Evolutionary conservation across 257 asterid species (phyloP), one percentile per base, ranked within the genome.

Genomic region (Solanum ossicruentum): DNA sequence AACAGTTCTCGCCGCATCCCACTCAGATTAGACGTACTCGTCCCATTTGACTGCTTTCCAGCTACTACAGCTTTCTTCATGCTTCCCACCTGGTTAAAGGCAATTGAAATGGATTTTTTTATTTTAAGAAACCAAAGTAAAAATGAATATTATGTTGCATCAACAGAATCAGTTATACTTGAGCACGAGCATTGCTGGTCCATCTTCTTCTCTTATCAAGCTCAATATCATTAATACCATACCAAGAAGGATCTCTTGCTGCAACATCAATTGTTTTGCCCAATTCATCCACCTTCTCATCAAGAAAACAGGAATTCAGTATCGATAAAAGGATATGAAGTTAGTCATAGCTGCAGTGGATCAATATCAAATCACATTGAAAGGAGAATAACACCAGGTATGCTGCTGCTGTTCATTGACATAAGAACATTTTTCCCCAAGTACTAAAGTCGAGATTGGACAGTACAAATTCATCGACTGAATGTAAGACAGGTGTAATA

Each of bases 221-320:
- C 92, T 97, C 99, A 65, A 66, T 89, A 69, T 94, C 93, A 89
- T 88, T 88, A 61, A 92, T 92, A 87, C 99, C 97, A 89, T 94
- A 97, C 86, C 87, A 83, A 84, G 94, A 66, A 85, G 98, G 99
- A 88, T 97, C 93, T 87, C 92, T 94, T 65, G 98, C 91, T 26
- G 99, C 98, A 82, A 97, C 97, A 47, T 93, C 73, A 88, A 97
- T 94, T 84, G 99, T 89, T 88, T 95, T 97, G 91, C 92, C 97
- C 97, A 97, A 86, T 85, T 95, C 99, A 94, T 95, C 99, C 87
- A 97, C 98, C 99, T 97, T 93, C 85, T 94, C 86, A 90, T 86
- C 91, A 92, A 86, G 87, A 89, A 93, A 86, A 86, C 61, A 86
- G 72, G 86, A 65, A 81, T 88, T 94, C 92, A 93, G 93, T 84